Percentiles rank a stretch among this genome's conserved stretches.
phyloP scores from a whole-genome alignment of 306 rosid genomes.

The Casuarina cunninghamiana region DNA sequence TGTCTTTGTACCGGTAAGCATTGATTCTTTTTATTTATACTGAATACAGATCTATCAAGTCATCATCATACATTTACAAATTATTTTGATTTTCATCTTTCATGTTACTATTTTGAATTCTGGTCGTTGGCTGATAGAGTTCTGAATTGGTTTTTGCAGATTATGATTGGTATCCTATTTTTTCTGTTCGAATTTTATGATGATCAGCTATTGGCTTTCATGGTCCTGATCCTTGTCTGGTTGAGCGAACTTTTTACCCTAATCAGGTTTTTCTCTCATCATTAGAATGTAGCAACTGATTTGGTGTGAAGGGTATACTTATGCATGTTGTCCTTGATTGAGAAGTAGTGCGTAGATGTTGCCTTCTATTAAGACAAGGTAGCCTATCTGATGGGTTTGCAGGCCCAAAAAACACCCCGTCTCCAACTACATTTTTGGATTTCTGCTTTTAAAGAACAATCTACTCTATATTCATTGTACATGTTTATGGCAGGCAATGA shows the following conservation, averaged over 20 bases:
- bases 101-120: not conserved
- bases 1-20: constrained; percentile 94
- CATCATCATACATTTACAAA: not conserved
- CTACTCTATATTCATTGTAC: constrained; percentile 14
- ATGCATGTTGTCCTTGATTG: constrained; percentile 15
- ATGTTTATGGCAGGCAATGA: not conserved
- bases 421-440: constrained; percentile 15
- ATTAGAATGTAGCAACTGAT: not conserved
- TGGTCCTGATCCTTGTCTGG: constrained; percentile 98
- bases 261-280: constrained; percentile 56
- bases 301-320: constrained; percentile 7
- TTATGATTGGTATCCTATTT: constrained; percentile 96
- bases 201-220: constrained; percentile 92
- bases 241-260: constrained; percentile 92
- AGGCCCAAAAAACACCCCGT: not conserved
- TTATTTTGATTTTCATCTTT: not conserved
- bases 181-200: constrained; percentile 96
- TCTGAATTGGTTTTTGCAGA: constrained; percentile 56
- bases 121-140: constrained; percentile 8
- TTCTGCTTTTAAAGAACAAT: not conserved
- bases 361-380: not conserved
- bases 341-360: constrained; percentile 9
- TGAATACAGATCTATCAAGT: not conserved
- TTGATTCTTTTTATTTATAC: constrained; percentile 15
- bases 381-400: constrained; percentile 9